Evolutionary conservation across 768 basidiomycete genomes (phyloP), one percentile per base, ranked within the genome.

Genomic region (Tylopilus rubrobrunneus): DNA sequence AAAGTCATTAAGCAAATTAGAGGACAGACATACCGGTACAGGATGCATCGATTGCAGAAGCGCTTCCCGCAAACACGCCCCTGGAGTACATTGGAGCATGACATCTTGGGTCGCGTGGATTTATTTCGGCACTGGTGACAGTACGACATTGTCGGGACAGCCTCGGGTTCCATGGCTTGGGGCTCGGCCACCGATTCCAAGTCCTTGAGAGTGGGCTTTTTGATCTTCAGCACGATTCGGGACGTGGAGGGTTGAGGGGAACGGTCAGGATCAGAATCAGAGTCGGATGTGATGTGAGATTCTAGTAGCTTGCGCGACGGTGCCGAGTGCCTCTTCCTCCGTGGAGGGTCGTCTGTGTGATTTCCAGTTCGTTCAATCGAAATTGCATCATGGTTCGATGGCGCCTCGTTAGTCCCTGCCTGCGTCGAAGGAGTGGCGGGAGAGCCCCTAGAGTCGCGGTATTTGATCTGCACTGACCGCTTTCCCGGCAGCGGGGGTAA

Each of bases 121-220:
- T 29, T 61, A 21, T 57, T 51, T n/a, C 74, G 62, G 51, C 74
- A 75, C 36, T 75, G 74, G 52, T 75, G 74, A 41, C 74, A 75
- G 29, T 1, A 71, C 3, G 68, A 60, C 36, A 49, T 43, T 4
- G 42, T 25, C 5, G 51, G 36, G 7, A 27, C 21, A 14, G 47
- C n/a, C 36, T 43, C 45, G 9, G 21, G 8, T 19, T 45, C 52
- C 1, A 19, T n/a, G 19, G 5, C 36, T 36, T 45, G 25, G 5
- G 6, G 14, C 28, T 50, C 29, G 36, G 49, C 12, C 4, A 27
- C 17, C 15, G 53, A 21, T 34, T 36, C 53, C 31, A 45, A 49
- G 12, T 40, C 47, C 28, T 7, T 48, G 10, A 33, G 15, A 33
- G 49, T 48, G 6, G 48, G 28, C 2, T 43, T 49, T n/a, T 57